phyloP scores from a whole-genome alignment of 257 asterid species.

The Catharanthus roseus region DNA sequence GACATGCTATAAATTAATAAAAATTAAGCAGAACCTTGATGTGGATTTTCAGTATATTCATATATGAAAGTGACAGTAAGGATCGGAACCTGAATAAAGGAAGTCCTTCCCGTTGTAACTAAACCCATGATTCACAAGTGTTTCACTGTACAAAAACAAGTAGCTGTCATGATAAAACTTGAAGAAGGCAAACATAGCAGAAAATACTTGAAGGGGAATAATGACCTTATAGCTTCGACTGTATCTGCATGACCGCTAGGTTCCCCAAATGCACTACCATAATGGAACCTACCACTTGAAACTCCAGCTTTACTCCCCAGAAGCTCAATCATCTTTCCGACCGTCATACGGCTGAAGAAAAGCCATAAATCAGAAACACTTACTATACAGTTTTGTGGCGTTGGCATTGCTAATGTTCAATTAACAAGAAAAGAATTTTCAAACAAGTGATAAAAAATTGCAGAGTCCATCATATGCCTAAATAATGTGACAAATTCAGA shows the following conservation, averaged over 20 bases:
- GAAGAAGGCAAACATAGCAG: slow-evolving; percentile 6
- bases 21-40: not conserved
- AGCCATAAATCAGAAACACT: slow-evolving; percentile 18
- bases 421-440: not conserved
- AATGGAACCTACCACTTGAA: slow-evolving; percentile 92
- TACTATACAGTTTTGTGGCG: not conserved
- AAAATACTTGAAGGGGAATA: slow-evolving; percentile 5
- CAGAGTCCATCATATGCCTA: not conserved
- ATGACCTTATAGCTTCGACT: slow-evolving; percentile 82
- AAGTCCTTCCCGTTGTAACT: slow-evolving; percentile 93
- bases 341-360: slow-evolving; percentile 89
- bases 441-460: not conserved
- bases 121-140: slow-evolving; percentile 89
- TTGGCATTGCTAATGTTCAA: not conserved
- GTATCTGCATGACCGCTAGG: slow-evolving; percentile 96
- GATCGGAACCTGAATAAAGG: slow-evolving; percentile 64
- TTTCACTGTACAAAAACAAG: slow-evolving; percentile 54
- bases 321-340: slow-evolving; percentile 96
- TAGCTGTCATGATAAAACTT: slow-evolving; percentile 17
- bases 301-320: slow-evolving; percentile 98
- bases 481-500: too few species aligned
- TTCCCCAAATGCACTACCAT: slow-evolving; percentile 98
- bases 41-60: not conserved
- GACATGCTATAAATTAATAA: not conserved
- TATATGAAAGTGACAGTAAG: slow-evolving; percentile 3